Conservation (phyloP, 257 asterid genomes). For the Oldenlandia corymbosa region DNA sequence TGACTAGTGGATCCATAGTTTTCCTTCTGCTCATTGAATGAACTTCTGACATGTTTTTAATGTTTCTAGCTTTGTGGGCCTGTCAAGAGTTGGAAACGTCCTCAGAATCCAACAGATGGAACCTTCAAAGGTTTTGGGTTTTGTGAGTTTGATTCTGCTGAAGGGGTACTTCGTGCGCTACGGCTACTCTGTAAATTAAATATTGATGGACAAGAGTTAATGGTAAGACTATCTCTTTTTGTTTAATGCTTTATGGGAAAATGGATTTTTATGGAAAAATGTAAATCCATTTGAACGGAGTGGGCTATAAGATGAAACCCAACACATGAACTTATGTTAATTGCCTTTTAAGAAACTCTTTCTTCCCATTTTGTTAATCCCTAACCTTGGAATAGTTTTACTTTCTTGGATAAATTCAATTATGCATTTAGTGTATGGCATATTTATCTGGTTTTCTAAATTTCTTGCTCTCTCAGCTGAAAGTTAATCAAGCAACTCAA, state of each 20-base stretch:
- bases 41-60: neutral
- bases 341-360: no score
- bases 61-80: slow-evolving; percentile 90
- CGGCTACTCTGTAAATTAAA: slow-evolving; percentile 76
- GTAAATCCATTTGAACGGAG: neutral
- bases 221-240: slow-evolving; percentile 44
- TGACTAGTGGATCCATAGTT: neutral
- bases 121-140: slow-evolving; percentile 82
- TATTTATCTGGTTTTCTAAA: slow-evolving; percentile 12
- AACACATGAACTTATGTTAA: no score
- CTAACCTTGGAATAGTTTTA: neutral
- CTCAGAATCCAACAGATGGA: slow-evolving; percentile 87
- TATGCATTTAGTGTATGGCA: neutral
- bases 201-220: slow-evolving; percentile 90
- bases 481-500: slow-evolving; percentile 70
- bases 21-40: neutral
- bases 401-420: no score
- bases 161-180: slow-evolving; percentile 91
- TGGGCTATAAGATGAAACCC: no score
- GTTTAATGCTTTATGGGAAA: no score
- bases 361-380: no score
- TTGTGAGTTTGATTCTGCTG: slow-evolving; percentile 96
- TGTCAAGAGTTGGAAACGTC: slow-evolving; percentile 95
- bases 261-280: neutral
- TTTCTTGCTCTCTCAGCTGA: slow-evolving; percentile 51